phyloP scores from a whole-genome alignment of 768 basidiomycete genomes.

The Kwoniella dendrophila region DNA sequence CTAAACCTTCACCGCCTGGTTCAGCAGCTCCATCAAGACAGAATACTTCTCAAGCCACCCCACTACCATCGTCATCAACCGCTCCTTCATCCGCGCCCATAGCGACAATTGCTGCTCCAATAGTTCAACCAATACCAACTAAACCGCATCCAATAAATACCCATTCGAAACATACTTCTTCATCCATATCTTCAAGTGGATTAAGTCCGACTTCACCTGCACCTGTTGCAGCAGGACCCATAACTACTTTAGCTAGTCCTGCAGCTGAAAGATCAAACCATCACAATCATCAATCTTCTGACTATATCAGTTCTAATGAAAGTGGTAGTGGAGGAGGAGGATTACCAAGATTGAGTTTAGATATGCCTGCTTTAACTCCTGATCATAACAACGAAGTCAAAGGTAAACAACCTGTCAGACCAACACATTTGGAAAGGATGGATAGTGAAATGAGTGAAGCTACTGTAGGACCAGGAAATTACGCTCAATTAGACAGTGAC shows the following conservation, averaged over 20 bases:
- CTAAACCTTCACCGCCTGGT: conserved; percentile 7
- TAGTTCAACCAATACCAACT: conserved; percentile 1
- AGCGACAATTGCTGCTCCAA: not conserved
- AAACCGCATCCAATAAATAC: not conserved
- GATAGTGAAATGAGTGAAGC: conserved; percentile 28
- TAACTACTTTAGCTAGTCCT: conserved; percentile 32
- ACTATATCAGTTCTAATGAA: too few species aligned
- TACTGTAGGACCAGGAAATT: conserved; percentile 16
- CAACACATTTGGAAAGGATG: conserved; percentile 16
- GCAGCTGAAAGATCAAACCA: conserved; percentile 2
- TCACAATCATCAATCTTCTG: too few species aligned
- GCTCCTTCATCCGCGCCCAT: not conserved
- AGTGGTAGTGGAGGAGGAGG: too few species aligned
- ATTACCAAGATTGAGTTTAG: conserved; percentile 35
- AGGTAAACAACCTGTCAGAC: conserved; percentile 11
- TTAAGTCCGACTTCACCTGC: conserved; percentile 21
- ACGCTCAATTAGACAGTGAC: conserved; percentile 33
- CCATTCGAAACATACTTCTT: not conserved
- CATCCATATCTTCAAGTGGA: conserved; percentile 11
- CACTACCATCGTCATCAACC: not conserved
- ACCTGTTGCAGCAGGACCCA: conserved; percentile 28
- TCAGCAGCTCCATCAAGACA: conserved; percentile 8
- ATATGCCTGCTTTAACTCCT: conserved; percentile 39
- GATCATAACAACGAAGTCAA: not conserved
- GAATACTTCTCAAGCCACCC: not conserved